phyloP scores from a whole-genome alignment of 768 basidiomycete species.

The Podaxis sp. region DNA sequence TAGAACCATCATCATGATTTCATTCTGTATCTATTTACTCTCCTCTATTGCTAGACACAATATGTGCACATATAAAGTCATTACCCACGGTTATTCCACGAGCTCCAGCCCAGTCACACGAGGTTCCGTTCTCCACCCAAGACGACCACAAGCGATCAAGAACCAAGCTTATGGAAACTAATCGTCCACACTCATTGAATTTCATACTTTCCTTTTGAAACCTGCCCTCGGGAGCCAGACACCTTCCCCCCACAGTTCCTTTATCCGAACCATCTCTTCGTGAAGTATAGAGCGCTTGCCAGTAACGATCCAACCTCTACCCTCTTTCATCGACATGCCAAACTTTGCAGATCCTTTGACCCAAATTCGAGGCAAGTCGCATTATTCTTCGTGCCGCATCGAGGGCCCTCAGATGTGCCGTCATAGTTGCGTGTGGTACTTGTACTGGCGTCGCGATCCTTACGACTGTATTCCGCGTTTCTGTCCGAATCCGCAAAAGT shows the following conservation, averaged over 20 bases:
- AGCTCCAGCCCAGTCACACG: neutral
- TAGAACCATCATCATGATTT: conserved; percentile 40
- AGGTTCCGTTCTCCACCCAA: neutral
- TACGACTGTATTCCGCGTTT: neutral
- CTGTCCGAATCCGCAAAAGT: neutral
- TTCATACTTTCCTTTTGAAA: too few relatives aligned
- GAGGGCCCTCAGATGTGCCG: neutral
- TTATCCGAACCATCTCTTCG: neutral
- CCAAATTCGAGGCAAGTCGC: neutral
- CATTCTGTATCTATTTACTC: conserved; percentile 4
- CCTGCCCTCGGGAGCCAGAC: too few relatives aligned
- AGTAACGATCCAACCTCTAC: neutral
- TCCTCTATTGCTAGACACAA: conserved; percentile 17
- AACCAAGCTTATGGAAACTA: neutral
- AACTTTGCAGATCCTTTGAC: neutral
- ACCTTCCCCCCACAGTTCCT: too few relatives aligned
- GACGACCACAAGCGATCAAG: neutral
- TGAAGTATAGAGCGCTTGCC: neutral
- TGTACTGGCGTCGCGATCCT: neutral
- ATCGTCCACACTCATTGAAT: too few relatives aligned
- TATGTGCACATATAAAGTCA: conserved; percentile 5
- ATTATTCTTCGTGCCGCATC: too few relatives aligned
- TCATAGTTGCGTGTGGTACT: neutral
- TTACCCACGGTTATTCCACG: neutral
- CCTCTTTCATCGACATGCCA: neutral